Evolutionary conservation across 2,329 filamentous ascomycete genomes (phyloP).

Genomic region (Alternaria arbusti): DNA sequence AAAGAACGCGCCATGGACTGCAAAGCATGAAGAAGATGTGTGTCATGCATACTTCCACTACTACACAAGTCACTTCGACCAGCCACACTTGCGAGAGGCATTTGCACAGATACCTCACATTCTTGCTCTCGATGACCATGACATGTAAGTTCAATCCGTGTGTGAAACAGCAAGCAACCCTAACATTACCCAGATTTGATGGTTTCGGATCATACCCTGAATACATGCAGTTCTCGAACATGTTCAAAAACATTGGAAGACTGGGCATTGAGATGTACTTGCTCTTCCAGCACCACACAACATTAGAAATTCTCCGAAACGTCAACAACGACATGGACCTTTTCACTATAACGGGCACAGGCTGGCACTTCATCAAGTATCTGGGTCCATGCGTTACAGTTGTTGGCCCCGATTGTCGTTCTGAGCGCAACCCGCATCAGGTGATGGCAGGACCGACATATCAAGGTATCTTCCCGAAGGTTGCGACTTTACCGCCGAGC

Average conservation of each 20-base stretch:
- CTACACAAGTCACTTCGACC: conserved; percentile 97
- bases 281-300: conserved; percentile 97
- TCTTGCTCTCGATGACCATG: conserved; percentile 92
- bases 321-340: conserved; percentile 87
- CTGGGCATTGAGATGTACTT: conserved; percentile 98
- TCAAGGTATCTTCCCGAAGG: conserved; percentile 94
- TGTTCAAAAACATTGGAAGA: conserved; percentile 97
- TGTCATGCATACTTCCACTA: conserved; percentile 98
- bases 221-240: conserved; percentile 96
- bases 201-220: conserved; percentile 97
- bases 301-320: conserved; percentile 88
- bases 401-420: conserved; percentile 88
- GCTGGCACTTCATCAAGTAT: conserved; percentile 98
- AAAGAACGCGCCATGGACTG: conserved; percentile 89
- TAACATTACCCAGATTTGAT: conserved; percentile 72
- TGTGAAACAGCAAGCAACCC: not conserved
- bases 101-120: conserved; percentile 98
- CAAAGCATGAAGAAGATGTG: conserved; percentile 93
- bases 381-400: conserved; percentile 90
- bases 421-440: conserved; percentile 86
- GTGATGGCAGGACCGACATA: conserved; percentile 97
- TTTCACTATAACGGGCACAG: conserved; percentile 95
- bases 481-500: conserved; percentile 85
- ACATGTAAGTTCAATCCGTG: conserved; percentile 74
- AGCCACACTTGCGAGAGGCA: conserved; percentile 90